Percentiles rank a stretch among this genome's conserved stretches.
These are phyloP conservation scores for Botrytis tulipae DNA, from an alignment of 2,329 filamentous ascomycete genomes.

Conservation along the genomic window DNA sequence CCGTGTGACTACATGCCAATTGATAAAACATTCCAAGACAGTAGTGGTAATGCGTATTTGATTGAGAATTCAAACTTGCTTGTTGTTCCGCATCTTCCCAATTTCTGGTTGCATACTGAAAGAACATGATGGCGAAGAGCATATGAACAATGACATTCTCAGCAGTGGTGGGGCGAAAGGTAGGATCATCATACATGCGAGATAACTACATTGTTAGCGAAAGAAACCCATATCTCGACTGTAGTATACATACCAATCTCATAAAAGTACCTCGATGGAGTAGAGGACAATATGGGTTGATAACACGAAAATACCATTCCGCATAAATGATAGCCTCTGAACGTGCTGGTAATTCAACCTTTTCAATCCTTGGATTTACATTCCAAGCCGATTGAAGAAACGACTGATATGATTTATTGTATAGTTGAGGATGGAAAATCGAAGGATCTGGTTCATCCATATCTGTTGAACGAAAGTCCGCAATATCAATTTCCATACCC, in stretches of 20 bases:
- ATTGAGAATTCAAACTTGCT: constrained; percentile 58
- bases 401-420: constrained; percentile 71
- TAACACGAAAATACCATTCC: constrained; percentile 71
- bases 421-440: constrained; percentile 48
- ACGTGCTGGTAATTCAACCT: constrained; percentile 60
- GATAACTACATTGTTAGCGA: constrained; percentile 47
- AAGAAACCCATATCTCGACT: neutral
- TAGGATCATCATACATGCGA: constrained; percentile 67
- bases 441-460: constrained; percentile 56
- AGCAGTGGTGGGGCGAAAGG: constrained; percentile 59
- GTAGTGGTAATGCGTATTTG: constrained; percentile 78
- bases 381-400: constrained; percentile 66
- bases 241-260: constrained; percentile 53
- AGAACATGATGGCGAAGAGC: constrained; percentile 75
- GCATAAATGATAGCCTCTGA: constrained; percentile 66
- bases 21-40: constrained; percentile 67
- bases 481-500: constrained; percentile 76
- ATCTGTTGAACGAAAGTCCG: constrained; percentile 66
- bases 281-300: constrained; percentile 70
- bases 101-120: constrained; percentile 73
- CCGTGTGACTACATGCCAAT: constrained; percentile 57
- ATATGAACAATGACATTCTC: constrained; percentile 74
- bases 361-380: constrained; percentile 54
- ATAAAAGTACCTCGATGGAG: constrained; percentile 76
- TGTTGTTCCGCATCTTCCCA: constrained; percentile 54